Percentiles rank a stretch among this genome's conserved stretches.
These are phyloP conservation scores for Penstemon eatonii DNA, from an alignment of 257 asterid species.

Conservation along the genomic window DNA sequence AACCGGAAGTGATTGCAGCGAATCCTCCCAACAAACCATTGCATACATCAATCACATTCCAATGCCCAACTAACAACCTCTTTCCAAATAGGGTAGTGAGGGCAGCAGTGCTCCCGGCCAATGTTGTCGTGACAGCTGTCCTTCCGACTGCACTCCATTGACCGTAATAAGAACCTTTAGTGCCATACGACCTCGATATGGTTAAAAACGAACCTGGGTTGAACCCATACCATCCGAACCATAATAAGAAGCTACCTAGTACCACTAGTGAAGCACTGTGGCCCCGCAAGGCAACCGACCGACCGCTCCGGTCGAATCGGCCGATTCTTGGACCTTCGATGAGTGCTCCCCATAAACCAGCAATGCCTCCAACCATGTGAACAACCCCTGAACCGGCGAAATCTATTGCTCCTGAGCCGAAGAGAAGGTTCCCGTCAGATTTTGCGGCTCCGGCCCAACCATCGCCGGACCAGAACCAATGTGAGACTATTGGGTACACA, in stretches of 20 bases:
- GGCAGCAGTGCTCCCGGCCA: conserved; percentile 72
- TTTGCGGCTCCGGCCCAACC: conserved; percentile 65
- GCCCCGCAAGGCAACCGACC: conserved; percentile 62
- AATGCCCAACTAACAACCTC: conserved; percentile 56
- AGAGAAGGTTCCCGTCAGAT: conserved; percentile 40
- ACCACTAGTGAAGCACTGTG: conserved; percentile 62
- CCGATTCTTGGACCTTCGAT: conserved; percentile 76
- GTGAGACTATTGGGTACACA: conserved; percentile 66
- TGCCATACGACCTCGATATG: conserved; percentile 45
- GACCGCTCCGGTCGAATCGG: conserved; percentile 55
- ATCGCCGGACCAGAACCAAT: conserved; percentile 70
- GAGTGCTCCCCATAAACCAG: conserved; percentile 68
- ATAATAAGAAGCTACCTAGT: conserved; percentile 57
- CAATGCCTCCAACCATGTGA: conserved; percentile 75
- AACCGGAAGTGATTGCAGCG: conserved; percentile 68
- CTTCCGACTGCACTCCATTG: conserved; percentile 74
- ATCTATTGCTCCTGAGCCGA: conserved; percentile 65
- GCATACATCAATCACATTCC: conserved; percentile 68
- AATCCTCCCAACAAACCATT: conserved; percentile 68
- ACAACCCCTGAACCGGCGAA: conserved; percentile 79
- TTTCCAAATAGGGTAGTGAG: conserved; percentile 59
- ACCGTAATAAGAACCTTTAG: conserved; percentile 45
- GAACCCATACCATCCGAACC: conserved; percentile 80
- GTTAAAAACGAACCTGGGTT: conserved; percentile 65
- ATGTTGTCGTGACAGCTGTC: conserved; percentile 72